Base-by-base conservation (phyloP, 2,329 filamentous ascomycete genomes). In the Endoconidiophora laricicola region DNA sequence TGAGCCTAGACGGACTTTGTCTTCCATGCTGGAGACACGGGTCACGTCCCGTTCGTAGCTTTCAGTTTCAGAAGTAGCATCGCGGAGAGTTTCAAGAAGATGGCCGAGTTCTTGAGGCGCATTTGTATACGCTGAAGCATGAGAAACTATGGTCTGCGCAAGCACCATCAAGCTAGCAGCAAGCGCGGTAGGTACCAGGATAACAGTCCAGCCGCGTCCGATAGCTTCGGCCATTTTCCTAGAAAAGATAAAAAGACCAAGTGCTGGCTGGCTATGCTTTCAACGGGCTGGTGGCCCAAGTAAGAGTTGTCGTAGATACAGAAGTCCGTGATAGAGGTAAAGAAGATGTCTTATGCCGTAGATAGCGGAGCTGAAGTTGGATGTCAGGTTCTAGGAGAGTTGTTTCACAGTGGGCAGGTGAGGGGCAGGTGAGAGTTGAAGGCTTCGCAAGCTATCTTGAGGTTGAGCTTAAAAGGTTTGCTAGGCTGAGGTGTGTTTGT, bases 51-150 rank as follows among this genome's bases (percentile, higher is more conserved):
- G 66, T 60, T 79, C 74, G 59, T 79, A 79, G 58, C 69, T 74
- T 61, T 80, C 77, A 58, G 79, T 80, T 60, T 81, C 78, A 56
- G 72, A 66, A 45, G 78, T 67, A 38, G 75, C 83, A 57, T 70
- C 76, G 60, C 79, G 76, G 57, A 77, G 69, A 14, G 72, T 69
- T 58, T 79, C 76, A 58, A 79, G 61, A 57, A 80, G 76, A 52
- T 69, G 69, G 52, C 63, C 63, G 50, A 79, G 68, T 61, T 81
- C 76, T 55, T 65, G 66, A 24, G 77, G 76, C 24, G 78, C 78
- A 36, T 67, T 69, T 41, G 70, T 58, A 62, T 78, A 81, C 16
- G 75, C 77, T 52, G 67, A 61, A 47, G 69, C 68, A 60, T 77
- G 77, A 47, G 68, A 68, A 55, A 68, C 66, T 50, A 69, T 60